phyloP scores from a whole-genome alignment of 2,329 filamentous ascomycete genomes.

The Cyphellophora europaea region DNA sequence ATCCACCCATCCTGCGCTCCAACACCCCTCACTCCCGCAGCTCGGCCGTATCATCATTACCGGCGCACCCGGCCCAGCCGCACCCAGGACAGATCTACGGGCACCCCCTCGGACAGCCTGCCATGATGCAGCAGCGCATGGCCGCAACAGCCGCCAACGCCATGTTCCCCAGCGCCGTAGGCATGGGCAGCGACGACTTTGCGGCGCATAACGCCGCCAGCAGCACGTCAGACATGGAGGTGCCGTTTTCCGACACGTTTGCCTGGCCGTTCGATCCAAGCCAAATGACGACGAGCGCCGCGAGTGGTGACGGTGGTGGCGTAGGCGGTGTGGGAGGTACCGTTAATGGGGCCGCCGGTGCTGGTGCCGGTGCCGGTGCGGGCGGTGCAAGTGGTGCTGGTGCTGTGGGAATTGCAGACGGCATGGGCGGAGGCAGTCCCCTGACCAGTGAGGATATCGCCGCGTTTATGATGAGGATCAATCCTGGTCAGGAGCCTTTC shows the following conservation, averaged over 20 bases:
- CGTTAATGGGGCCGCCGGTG: not conserved
- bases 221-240: slow-evolving; percentile 6
- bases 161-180: too few relatives aligned
- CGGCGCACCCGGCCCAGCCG: not conserved
- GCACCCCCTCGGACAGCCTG: slow-evolving; percentile 1
- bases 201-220: not conserved
- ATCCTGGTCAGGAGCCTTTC: slow-evolving; percentile 11
- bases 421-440: not conserved
- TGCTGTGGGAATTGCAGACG: not conserved
- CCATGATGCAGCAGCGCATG: slow-evolving; percentile 1
- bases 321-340: not conserved
- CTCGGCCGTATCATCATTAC: not conserved
- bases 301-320: not conserved
- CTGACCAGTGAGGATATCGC: slow-evolving; percentile 11
- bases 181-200: not conserved
- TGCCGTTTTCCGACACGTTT: slow-evolving; percentile 7
- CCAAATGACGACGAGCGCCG: not conserved
- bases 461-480: slow-evolving; percentile 13
- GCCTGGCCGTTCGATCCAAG: slow-evolving; percentile 8
- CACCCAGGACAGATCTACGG: not conserved
- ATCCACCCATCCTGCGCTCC: not conserved
- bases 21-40: not conserved
- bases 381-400: not conserved
- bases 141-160: not conserved
- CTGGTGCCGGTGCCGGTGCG: not conserved